phyloP scores from a whole-genome alignment of 1,139 yeast species.

The Zygosaccharomyces pseudobailii region DNA sequence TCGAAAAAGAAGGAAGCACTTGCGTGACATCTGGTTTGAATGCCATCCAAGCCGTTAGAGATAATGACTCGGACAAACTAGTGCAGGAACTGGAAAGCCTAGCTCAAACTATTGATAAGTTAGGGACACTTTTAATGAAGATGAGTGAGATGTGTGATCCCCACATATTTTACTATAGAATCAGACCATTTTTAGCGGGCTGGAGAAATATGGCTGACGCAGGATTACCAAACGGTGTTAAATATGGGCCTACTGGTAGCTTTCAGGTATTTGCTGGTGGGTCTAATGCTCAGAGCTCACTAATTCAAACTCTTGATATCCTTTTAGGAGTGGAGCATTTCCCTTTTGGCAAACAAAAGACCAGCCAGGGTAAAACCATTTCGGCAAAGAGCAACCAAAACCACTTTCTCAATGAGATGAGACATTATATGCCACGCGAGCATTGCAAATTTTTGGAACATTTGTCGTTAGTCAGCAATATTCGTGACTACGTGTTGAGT shows the following conservation, averaged over 20 bases:
- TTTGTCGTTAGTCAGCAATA: slow-evolving; percentile 50
- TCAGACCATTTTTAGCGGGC: slow-evolving; percentile 88
- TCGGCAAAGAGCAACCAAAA: slow-evolving; percentile 38
- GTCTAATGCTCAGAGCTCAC: slow-evolving; percentile 87
- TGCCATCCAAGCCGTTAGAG: slow-evolving; percentile 56
- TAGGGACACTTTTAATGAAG: slow-evolving; percentile 70
- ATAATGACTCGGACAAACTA: slow-evolving; percentile 28
- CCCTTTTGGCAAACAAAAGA: slow-evolving; percentile 59
- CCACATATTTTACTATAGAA: slow-evolving; percentile 76
- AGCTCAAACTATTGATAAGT: slow-evolving; percentile 70
- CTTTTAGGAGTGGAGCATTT: slow-evolving; percentile 70
- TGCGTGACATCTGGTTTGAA: slow-evolving; percentile 55
- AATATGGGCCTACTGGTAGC: slow-evolving; percentile 61
- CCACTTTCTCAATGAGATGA: slow-evolving; percentile 78
- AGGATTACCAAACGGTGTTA: slow-evolving; percentile 74
- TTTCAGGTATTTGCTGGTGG: slow-evolving; percentile 79
- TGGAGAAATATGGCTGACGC: slow-evolving; percentile 91
- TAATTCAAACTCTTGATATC: slow-evolving; percentile 81
- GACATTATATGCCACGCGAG: slow-evolving; percentile 80
- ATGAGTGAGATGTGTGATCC: slow-evolving; percentile 97
- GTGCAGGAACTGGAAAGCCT: slow-evolving; percentile 26
- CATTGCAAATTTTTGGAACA: slow-evolving; percentile 70
- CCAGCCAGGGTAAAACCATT: slow-evolving; percentile 18
- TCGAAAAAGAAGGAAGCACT: slow-evolving; percentile 77
- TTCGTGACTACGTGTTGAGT: slow-evolving; percentile 58